phyloP scores from a whole-genome alignment of 169 alveolate genomes.

The Eimeria sp. region DNA sequence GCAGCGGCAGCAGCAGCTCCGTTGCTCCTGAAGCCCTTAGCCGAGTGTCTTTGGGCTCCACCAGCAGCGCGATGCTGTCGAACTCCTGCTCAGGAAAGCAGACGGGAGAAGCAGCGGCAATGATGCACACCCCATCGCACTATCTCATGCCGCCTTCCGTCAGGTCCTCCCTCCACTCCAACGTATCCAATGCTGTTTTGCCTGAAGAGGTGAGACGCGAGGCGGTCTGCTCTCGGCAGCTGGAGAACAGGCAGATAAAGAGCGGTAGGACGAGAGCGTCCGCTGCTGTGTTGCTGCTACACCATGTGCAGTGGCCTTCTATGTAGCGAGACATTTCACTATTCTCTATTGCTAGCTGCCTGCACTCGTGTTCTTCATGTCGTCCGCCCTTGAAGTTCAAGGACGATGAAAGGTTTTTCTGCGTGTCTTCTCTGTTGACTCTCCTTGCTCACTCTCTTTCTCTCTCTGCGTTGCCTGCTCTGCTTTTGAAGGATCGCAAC shows the following conservation, averaged over 20 bases:
- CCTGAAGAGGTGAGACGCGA: slow-evolving; percentile 18
- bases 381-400: too few species aligned
- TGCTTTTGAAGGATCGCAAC: background rate
- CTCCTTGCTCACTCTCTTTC: too few species aligned
- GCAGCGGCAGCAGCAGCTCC: background rate
- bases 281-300: too few species aligned
- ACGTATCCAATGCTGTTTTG: background rate
- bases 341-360: too few species aligned
- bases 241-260: too few species aligned
- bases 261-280: too few species aligned
- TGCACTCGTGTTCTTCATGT: too few species aligned
- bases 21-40: background rate
- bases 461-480: background rate
- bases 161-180: slow-evolving; percentile 6
- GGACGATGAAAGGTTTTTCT: too few species aligned
- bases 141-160: slow-evolving; percentile 7
- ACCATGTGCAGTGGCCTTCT: too few species aligned
- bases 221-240: background rate
- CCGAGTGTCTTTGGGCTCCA: slow-evolving; percentile 23
- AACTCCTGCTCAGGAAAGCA: background rate
- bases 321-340: too few species aligned
- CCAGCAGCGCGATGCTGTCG: background rate
- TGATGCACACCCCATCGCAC: background rate
- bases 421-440: too few species aligned
- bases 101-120: background rate